Conservation (phyloP, 306 rosid species). For the Lathyrus oleraceus region DNA sequence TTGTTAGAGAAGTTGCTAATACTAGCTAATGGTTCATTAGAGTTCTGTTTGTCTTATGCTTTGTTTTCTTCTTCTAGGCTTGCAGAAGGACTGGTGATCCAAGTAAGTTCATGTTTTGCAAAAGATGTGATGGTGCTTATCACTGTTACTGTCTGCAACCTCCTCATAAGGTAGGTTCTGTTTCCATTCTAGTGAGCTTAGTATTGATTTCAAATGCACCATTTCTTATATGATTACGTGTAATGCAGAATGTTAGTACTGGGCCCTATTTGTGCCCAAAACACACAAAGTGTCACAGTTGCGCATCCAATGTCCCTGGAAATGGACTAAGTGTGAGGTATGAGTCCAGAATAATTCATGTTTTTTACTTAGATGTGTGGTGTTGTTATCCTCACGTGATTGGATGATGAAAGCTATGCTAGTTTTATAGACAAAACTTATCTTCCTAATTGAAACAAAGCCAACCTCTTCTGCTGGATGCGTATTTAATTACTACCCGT, state of each 20-base stretch:
- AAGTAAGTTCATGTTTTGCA: conserved; percentile 95
- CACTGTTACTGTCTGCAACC: conserved; percentile 98
- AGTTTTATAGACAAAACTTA: conserved; percentile 14
- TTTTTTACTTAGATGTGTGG: conserved; percentile 22
- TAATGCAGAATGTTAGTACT: conserved; percentile 81
- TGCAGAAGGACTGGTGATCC: conserved; percentile 98
- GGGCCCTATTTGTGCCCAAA: conserved; percentile 97
- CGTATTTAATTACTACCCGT: background rate
- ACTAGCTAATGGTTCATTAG: conserved; percentile 9
- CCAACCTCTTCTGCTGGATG: background rate
- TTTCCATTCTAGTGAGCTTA: conserved; percentile 27
- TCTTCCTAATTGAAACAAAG: background rate
- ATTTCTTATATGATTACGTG: conserved; percentile 39
- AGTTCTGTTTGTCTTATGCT: conserved; percentile 25
- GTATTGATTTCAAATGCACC: conserved; percentile 12
- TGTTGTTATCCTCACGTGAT: background rate
- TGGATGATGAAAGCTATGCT: conserved; percentile 21
- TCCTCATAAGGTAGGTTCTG: conserved; percentile 80
- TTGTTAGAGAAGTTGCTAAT: conserved; percentile 22
- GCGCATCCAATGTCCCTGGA: conserved; percentile 95
- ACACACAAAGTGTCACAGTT: conserved; percentile 94
- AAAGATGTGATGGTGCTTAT: conserved; percentile 96
- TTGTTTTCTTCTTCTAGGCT: conserved; percentile 54
- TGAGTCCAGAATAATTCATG: conserved; percentile 10
- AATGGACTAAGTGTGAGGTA: conserved; percentile 98